Percentiles rank a stretch among this genome's conserved stretches.
These are phyloP conservation scores for Uronychia binucleata DNA, from an alignment of 73 alveolate species.

Conservation along the genomic window DNA sequence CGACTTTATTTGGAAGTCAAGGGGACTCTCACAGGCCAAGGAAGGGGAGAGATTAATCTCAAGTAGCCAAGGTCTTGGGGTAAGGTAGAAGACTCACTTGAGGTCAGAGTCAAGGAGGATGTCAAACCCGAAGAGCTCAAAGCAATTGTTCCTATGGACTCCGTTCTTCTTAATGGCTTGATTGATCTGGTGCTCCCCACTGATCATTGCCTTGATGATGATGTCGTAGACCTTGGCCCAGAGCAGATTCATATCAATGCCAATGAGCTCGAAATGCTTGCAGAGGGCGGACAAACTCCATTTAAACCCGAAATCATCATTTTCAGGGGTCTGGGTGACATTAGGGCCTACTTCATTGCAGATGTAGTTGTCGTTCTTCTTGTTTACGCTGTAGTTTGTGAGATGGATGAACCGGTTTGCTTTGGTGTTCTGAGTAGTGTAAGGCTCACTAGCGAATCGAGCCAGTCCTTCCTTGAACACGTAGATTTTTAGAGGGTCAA, in stretches of 20 bases:
- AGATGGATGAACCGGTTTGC: constrained; percentile 79
- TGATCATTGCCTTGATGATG: constrained; percentile 65
- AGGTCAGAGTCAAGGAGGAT: constrained; percentile 82
- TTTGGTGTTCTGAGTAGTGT: constrained; percentile 31
- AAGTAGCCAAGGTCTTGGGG: constrained; percentile 83
- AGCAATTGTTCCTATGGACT: constrained; percentile 68
- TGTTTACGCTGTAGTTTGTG: constrained; percentile 91
- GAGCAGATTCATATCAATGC: constrained; percentile 58
- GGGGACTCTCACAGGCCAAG: constrained; percentile 85
- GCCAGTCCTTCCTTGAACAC: constrained; percentile 92
- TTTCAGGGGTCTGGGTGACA: constrained; percentile 54
- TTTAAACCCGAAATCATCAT: constrained; percentile 85
- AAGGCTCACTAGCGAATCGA: constrained; percentile 79
- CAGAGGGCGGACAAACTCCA: constrained; percentile 75
- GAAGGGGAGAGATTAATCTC: constrained; percentile 92
- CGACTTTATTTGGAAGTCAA: constrained; percentile 86
- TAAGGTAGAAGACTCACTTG: constrained; percentile 67
- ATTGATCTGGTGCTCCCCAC: constrained; percentile 67
- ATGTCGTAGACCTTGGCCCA: constrained; percentile 76
- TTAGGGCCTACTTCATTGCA: constrained; percentile 65
- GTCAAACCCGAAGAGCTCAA: constrained; percentile 86
- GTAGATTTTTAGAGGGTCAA: constrained; percentile 88
- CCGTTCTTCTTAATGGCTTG: constrained; percentile 59
- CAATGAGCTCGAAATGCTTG: constrained; percentile 66
- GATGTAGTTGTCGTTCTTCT: constrained; percentile 82